phyloP scores from a whole-genome alignment of 345 rosid genomes.

The Diplotaxis tenuifolia region DNA sequence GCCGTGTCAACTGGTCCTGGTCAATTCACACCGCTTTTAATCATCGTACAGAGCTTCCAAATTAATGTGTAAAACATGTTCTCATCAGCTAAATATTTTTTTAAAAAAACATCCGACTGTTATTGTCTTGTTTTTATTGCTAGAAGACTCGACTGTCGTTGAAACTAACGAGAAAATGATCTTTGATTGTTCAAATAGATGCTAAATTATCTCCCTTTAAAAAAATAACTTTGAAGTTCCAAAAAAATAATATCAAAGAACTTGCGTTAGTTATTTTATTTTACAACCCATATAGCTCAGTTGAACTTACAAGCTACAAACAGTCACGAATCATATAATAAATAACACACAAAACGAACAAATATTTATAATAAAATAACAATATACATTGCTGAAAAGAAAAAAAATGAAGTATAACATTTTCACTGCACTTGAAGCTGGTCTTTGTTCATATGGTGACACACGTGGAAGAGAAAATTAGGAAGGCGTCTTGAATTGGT shows the following conservation, averaged over 20 bases:
- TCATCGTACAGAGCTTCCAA: neutral
- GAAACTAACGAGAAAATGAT: neutral
- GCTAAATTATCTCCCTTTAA: too few species aligned
- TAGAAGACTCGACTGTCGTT: neutral
- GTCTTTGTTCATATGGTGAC: too few species aligned
- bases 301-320: neutral
- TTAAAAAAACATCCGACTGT: too few species aligned
- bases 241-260: too few species aligned
- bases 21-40: too few species aligned
- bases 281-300: too few species aligned
- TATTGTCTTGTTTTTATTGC: too few species aligned
- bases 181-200: neutral
- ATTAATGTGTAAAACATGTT: neutral
- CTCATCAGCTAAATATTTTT: neutral
- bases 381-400: neutral
- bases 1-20: too few species aligned
- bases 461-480: neutral
- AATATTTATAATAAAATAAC: neutral
- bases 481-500: neutral
- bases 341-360: neutral
- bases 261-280: too few species aligned
- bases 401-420: neutral
- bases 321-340: neutral
- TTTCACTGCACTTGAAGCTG: neutral
- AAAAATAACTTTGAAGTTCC: too few species aligned